Evolutionary conservation across 176 grass and related monocot species (phyloP).

Genomic region (Avena eriantha): DNA sequence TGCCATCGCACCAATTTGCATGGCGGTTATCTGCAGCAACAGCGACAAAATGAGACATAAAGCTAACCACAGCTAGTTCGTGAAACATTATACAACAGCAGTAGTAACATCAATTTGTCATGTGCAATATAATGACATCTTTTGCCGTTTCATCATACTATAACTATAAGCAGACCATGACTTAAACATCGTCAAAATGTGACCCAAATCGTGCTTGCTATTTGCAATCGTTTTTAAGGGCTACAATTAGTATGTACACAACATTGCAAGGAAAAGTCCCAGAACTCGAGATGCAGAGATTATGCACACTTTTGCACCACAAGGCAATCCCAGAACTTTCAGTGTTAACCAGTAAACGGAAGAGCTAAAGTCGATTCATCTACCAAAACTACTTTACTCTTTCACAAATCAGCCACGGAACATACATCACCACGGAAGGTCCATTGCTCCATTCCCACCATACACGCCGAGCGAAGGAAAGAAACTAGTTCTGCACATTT

Average conservation of each 20-base stretch:
- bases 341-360: background rate
- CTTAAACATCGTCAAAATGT: background rate
- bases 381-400: background rate
- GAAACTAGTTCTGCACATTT: slow-evolving; percentile 5
- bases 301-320: background rate
- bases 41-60: too few relatives aligned
- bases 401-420: background rate
- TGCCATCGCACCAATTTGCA: too few relatives aligned
- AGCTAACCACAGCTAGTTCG: background rate
- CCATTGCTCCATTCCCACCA: background rate
- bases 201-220: background rate
- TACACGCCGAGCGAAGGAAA: background rate
- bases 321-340: background rate
- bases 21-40: too few relatives aligned
- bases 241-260: background rate
- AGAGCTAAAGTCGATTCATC: background rate
- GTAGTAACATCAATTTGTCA: background rate
- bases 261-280: background rate
- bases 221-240: background rate
- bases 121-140: too few relatives aligned
- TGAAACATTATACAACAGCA: too few relatives aligned
- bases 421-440: background rate
- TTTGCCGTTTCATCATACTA: background rate
- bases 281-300: background rate
- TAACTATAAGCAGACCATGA: background rate